Base-by-base conservation (phyloP, 306 rosid species). In the Prunus padus region DNA sequence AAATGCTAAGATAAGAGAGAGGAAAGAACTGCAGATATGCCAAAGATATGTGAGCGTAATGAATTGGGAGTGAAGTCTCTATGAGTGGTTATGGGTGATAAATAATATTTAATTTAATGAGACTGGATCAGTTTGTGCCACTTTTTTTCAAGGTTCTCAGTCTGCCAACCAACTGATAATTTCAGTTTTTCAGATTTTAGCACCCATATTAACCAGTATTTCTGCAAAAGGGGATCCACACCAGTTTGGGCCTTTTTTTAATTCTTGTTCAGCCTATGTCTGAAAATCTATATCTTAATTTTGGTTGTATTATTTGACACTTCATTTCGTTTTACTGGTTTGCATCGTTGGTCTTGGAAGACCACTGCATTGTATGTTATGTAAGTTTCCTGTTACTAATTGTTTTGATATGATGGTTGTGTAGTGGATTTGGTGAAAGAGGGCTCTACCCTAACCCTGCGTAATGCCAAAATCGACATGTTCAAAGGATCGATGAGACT, bases 401-500 rank as follows among this genome's bases (percentile, higher is more conserved):
- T 19, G 7, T 4, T 52, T 60, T 52, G 9, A 10, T 45, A 13
- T 44, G n/a, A 7, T 69, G 69, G 57, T 70, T 81, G 31, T 75
- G 14, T 55, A 83, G 86, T 83, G 80, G 83, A 79, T 68, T 50
- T 79, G 77, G 64, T 79, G 86, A 72, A 71, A 83, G 86, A 83
- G 77, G 86, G 86, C 25, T 70, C 61, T 15, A 75, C 86, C 22
- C 45, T 83, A 11, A 72, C 81, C 72, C 71, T 83, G 46, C 77
- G 86, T 3, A 83, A 83, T 60, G 83, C 86, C 47, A 83, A 79
- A 54, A 83, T 83, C 31, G 86, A 83, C 78, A 83, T 83, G 83
- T 83, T 65, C 56, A 83, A 79, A 79, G 86, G 86, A 40, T 83
- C 86, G 51, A 83, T 83, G 86, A 83, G 86, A 65, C 86, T 83